phyloP scores from a whole-genome alignment of 2,329 filamentous ascomycete species.

The Sclerotinia minor region DNA sequence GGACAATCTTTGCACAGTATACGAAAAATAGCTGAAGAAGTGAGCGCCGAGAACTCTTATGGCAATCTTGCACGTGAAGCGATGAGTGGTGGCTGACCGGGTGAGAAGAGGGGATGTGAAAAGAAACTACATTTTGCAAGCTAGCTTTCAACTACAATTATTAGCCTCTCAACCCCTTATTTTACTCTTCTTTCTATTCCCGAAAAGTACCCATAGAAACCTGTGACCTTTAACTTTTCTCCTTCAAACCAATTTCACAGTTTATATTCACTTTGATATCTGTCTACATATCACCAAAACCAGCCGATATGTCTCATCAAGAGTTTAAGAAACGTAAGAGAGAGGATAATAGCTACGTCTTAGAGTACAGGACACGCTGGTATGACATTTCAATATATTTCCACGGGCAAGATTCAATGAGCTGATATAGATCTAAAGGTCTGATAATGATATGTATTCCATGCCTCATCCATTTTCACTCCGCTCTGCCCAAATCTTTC shows the following conservation, averaged over 20 bases:
- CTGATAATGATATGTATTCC: conserved; percentile 86
- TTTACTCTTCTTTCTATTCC: not conserved
- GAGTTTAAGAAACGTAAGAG: conserved; percentile 62
- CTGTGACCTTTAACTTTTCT: not conserved
- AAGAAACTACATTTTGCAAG: not conserved
- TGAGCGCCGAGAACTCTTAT: not conserved
- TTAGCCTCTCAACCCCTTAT: too few species aligned
- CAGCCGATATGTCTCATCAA: conserved; percentile 38
- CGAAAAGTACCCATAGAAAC: not conserved
- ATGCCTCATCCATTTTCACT: too few species aligned
- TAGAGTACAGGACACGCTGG: conserved; percentile 89
- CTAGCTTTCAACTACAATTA: not conserved
- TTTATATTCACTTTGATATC: not conserved
- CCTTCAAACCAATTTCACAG: not conserved
- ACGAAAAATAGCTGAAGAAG: not conserved
- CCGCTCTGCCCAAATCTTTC: too few species aligned
- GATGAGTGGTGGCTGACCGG: not conserved
- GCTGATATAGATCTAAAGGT: conserved; percentile 52
- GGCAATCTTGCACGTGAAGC: not conserved
- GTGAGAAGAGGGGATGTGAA: not conserved
- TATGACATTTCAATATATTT: conserved; percentile 42
- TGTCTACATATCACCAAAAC: not conserved
- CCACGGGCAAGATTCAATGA: not conserved
- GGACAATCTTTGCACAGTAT: not conserved
- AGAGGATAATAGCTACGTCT: conserved; percentile 72